Evolutionary conservation across 306 rosid genomes (phyloP), one percentile per base, ranked within the genome.

Genomic region (Parietaria judaica): DNA sequence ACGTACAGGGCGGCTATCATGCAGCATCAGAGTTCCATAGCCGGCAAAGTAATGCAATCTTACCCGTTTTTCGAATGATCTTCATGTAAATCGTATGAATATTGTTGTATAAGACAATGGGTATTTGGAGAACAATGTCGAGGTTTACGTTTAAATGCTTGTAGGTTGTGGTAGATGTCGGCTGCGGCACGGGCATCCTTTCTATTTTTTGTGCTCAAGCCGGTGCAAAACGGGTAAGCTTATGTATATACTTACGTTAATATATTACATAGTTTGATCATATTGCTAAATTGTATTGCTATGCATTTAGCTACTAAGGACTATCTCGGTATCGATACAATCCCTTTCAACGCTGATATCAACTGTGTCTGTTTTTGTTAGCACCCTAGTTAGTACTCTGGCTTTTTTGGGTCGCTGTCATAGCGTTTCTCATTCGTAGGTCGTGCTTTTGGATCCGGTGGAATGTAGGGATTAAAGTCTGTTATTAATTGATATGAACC

Each of bases 171-270:
- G 84, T 92, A 68, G 98, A 92, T 61, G 98, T 92, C 66, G 98
- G 98, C 56, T 92, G 98, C 46, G 98, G 98, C 67, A 88, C 98
- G 0, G 98, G 98, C 50, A 88, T 92, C 69, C 95, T 92, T 58
- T 88, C 98, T 35, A 92, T 92, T 73, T 92, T 92, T 77, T 92
- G 98, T 79, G 98, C 96, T 70, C 92, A 84, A 71, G 96, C 96
- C 67, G 98, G 98, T 51, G 98, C 98, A 38, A 92, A 79, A 70
- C 86, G 98, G 71, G 98, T 92, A 85, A 72, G 81, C 68, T 65
- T 37, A 72, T 60, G 37, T 48, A 46, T 66, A 37, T 39, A 60
- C 55, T 36, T 39, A 8, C 8, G 23, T 47, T 46, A 6, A 17
- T 36, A 0, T 47, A 4, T 15, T 31, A 61, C 38, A 34, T 52